Percentiles rank a stretch among this genome's conserved stretches.
Evolutionary conservation across 139 green algal genomes (phyloP).

Genomic region (Ostreobium quekettii): DNA sequence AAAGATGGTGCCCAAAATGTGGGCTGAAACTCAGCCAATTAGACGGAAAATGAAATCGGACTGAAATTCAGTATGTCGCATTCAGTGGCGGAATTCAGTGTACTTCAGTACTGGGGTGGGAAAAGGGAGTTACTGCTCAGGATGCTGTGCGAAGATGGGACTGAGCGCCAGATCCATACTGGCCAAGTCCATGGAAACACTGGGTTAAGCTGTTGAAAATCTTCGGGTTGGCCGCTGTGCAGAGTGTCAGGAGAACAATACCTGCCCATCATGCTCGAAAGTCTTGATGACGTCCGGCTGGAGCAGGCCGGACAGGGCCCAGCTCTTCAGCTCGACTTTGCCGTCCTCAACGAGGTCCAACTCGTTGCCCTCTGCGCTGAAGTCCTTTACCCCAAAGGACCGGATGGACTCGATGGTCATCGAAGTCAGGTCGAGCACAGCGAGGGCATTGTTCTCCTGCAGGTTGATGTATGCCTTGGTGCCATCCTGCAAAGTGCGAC

Average conservation of each 20-base stretch:
- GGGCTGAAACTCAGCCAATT: no score
- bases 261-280: slow-evolving; percentile 15
- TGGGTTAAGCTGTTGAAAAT: not conserved
- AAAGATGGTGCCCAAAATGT: no score
- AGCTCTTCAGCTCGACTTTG: not conserved
- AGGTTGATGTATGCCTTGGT: slow-evolving; percentile 16
- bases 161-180: no score
- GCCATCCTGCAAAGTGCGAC: slow-evolving; percentile 16
- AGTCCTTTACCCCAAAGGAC: slow-evolving; percentile 9
- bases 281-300: slow-evolving; percentile 15
- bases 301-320: slow-evolving; percentile 4
- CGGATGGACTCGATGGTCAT: not conserved
- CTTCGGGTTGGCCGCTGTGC: not conserved
- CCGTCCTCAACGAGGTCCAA: slow-evolving; percentile 14
- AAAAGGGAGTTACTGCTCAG: no score
- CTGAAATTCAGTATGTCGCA: no score
- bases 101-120: no score
- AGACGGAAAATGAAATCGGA: no score
- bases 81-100: no score
- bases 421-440: slow-evolving; percentile 15
- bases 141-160: no score
- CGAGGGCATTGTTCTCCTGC: slow-evolving; percentile 22
- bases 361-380: not conserved
- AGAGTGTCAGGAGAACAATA: no score
- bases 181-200: no score